Base-by-base conservation (phyloP, 2,329 filamentous ascomycete species). In the Emericellopsis atlantica region DNA sequence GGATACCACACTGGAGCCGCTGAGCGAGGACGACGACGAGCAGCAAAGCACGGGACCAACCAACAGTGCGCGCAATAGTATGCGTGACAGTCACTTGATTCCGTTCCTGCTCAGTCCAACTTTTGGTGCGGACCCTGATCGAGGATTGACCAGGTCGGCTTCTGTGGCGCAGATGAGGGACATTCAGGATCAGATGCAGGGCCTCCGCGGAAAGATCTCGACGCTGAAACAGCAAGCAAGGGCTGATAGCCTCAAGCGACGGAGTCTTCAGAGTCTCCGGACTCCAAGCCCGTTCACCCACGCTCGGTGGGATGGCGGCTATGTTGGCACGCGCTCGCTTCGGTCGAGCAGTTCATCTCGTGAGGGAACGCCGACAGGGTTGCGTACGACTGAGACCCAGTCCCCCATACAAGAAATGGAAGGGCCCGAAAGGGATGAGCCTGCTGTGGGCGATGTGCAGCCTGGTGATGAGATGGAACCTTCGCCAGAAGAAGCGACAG, bases 131-230 rank as follows among this genome's bases (percentile, higher is more conserved):
- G 62, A 52, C 31, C 51, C 54, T n/a, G 65, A 68, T 9, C 62
- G 66, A 35, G 69, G 67, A 1, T 59, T 81, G 8, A 73, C 73
- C 22, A 72, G 84, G 15, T 80, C 84, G 3, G 70, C 78, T 12
- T 90, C 86, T 1, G 78, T 78, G n/a, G 72, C 80, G 12, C 80
- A 84, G 52, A 77, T 85, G 53, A 77, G 81, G 8, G 74, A 75
- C 40, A 66, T 95, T 35, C 85, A 86, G 45, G 81, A 87, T 48
- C 87, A 94, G 56, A 85, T 95, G 74, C 79, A 83, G 42, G 86
- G 84, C 40, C 68, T 95, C 37, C 89, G 88, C 54, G 85, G 84
- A 44, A 86, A 87, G 52, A 88, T 95, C 31, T 89, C 86, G 2
- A 82, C 70, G 14, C 60, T 95, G 34, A 82, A 84, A 50, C 79